These are phyloP conservation scores for Neodidymelliopsis sp. DNA, from an alignment of 2,329 filamentous ascomycete genomes.

Conservation along the genomic window DNA sequence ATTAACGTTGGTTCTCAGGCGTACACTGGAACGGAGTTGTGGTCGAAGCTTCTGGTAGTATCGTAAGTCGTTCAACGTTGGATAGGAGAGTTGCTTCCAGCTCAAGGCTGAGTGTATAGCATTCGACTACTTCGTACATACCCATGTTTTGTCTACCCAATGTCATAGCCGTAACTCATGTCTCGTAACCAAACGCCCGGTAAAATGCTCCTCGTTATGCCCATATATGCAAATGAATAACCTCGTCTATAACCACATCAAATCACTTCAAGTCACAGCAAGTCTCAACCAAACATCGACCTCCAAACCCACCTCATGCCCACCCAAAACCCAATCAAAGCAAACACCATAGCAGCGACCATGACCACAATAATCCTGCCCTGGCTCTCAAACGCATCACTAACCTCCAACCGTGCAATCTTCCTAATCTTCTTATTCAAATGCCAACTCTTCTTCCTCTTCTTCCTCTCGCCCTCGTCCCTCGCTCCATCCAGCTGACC, in stretches of 20 bases:
- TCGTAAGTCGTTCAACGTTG: no score
- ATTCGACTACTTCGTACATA: no score
- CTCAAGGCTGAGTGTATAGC: no score
- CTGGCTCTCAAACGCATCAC: conserved; percentile 69
- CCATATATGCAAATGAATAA: background rate
- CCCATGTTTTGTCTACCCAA: conserved; percentile 4
- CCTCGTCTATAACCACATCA: background rate
- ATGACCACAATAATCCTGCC: conserved; percentile 62
- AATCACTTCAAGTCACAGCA: background rate
- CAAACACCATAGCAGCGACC: conserved; percentile 41
- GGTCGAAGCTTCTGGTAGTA: no score
- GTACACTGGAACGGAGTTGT: no score
- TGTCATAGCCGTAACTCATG: conserved; percentile 1
- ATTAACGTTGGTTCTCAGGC: no score
- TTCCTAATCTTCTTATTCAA: conserved; percentile 57
- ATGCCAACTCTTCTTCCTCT: conserved; percentile 46
- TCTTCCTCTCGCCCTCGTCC: conserved; percentile 12
- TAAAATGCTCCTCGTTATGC: background rate
- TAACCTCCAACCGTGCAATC: conserved; percentile 67
- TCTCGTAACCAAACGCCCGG: conserved; percentile 1
- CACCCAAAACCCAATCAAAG: conserved; percentile 26
- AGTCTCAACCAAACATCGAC: conserved; percentile 2
- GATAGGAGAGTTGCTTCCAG: no score
- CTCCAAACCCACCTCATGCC: conserved; percentile 32
- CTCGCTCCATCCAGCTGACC: conserved; percentile 4